Evolutionary conservation across 2,329 filamentous ascomycete species (phyloP).

Genomic region (Verticillium tricorpus): DNA sequence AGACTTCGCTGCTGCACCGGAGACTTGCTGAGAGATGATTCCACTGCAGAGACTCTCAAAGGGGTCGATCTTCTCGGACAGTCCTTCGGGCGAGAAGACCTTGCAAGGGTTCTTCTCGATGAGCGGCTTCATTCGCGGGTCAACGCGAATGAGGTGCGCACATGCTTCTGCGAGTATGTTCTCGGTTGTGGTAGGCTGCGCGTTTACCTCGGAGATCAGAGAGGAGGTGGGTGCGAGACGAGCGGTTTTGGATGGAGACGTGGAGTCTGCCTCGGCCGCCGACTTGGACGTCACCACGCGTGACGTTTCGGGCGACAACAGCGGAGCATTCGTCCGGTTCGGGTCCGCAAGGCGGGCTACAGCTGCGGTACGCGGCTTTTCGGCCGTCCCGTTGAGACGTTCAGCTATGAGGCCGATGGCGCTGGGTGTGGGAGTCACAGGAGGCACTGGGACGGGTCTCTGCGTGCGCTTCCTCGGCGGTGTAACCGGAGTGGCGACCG

Average conservation of each 20-base stretch:
- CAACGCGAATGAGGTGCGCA: constrained; percentile 67
- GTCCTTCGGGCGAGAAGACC: constrained; percentile 74
- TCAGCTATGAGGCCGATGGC: constrained; percentile 35
- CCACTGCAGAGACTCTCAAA: constrained; percentile 79
- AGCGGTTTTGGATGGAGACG: constrained; percentile 39
- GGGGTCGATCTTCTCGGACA: constrained; percentile 83
- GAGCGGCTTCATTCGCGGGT: constrained; percentile 66
- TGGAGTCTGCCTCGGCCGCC: constrained; percentile 33
- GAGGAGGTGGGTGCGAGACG: neutral
- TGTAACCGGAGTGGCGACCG: constrained; percentile 19
- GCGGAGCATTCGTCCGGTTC: constrained; percentile 61
- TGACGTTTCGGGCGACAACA: constrained; percentile 68
- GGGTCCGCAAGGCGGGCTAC: constrained; percentile 58
- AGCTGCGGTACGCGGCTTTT: constrained; percentile 34
- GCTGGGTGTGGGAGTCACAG: constrained; percentile 43
- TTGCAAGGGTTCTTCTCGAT: constrained; percentile 72
- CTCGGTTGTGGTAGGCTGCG: constrained; percentile 54
- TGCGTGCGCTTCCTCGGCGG: constrained; percentile 26
- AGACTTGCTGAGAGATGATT: constrained; percentile 96
- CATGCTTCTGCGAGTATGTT: constrained; percentile 72
- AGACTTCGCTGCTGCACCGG: constrained; percentile 80
- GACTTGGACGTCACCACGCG: constrained; percentile 52
- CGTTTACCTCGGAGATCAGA: constrained; percentile 22
- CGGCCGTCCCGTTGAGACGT: constrained; percentile 19
- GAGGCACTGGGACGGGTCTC: constrained; percentile 19